Evolutionary conservation across 75 land plant species (phyloP).

Genomic region (Sequoia sempervirens): DNA sequence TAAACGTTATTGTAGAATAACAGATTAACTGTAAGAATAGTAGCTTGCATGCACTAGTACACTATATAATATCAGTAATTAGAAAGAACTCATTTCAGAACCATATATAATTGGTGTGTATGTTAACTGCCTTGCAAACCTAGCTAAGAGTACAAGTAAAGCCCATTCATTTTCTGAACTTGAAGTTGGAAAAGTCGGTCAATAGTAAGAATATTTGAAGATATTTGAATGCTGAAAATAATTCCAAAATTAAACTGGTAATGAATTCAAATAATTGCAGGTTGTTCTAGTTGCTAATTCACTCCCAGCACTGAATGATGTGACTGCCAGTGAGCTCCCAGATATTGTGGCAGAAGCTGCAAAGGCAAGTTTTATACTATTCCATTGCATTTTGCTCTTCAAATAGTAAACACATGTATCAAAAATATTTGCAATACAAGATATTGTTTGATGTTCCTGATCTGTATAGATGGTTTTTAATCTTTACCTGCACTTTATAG

Average conservation of each 20-base stretch:
- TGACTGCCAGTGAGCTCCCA: slow-evolving; percentile 89
- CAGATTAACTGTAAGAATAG: background rate
- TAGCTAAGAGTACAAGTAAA: no score
- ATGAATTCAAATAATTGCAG: slow-evolving; percentile 28
- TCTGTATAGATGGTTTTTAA: background rate
- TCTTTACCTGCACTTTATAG: background rate
- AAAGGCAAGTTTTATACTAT: slow-evolving; percentile 39
- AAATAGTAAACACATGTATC: background rate
- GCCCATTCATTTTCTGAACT: no score
- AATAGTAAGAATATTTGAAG: background rate
- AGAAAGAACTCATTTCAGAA: no score
- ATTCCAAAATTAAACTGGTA: background rate
- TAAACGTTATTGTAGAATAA: background rate
- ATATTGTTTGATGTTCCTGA: background rate
- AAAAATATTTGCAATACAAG: background rate
- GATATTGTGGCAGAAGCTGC: slow-evolving; percentile 96
- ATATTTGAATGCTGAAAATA: no score
- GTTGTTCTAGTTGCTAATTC: slow-evolving; percentile 97
- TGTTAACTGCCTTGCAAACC: no score
- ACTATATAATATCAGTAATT: no score
- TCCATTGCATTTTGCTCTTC: background rate
- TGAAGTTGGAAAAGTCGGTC: no score
- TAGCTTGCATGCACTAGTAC: background rate
- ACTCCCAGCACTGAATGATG: slow-evolving; percentile 93
- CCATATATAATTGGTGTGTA: no score